Evolutionary conservation across 148 eudicot species (phyloP).

Genomic region (Camellia granthamiana): DNA sequence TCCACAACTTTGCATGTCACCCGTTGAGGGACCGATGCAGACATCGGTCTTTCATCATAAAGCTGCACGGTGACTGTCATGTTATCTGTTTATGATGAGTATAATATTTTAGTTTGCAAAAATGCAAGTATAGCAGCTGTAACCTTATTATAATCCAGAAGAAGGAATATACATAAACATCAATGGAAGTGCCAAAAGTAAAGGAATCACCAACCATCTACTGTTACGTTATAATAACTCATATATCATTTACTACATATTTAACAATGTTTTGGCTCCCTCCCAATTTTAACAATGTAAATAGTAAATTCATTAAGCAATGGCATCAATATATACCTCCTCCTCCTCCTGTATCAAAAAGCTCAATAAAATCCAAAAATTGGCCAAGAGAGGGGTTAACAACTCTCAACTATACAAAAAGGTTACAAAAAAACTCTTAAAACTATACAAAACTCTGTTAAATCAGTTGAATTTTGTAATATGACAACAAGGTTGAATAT

Average conservation of each 20-base stretch:
- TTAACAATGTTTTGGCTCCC: neutral
- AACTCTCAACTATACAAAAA: too few relatives aligned
- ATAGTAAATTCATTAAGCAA: too few relatives aligned
- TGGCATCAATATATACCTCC: too few relatives aligned
- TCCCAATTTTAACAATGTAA: neutral
- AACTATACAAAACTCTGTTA: too few relatives aligned
- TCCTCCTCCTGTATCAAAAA: too few relatives aligned
- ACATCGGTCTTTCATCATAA: constrained; percentile 73
- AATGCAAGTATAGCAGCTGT: neutral
- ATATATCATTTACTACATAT: too few relatives aligned
- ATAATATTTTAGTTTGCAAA: neutral
- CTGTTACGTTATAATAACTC: neutral
- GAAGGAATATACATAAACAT: neutral
- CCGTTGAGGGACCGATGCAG: constrained; percentile 78
- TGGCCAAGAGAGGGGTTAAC: too few relatives aligned
- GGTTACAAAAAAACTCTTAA: too few relatives aligned
- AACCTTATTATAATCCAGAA: neutral
- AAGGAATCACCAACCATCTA: neutral
- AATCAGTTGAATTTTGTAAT: too few relatives aligned
- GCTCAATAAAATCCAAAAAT: too few relatives aligned
- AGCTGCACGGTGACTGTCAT: constrained; percentile 69
- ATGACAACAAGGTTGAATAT: too few relatives aligned
- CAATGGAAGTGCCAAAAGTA: neutral
- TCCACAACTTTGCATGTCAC: constrained; percentile 89
- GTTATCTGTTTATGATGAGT: constrained; percentile 57